phyloP scores from a whole-genome alignment of 2,329 filamentous ascomycete species.

The Aspergillus clavatus region DNA sequence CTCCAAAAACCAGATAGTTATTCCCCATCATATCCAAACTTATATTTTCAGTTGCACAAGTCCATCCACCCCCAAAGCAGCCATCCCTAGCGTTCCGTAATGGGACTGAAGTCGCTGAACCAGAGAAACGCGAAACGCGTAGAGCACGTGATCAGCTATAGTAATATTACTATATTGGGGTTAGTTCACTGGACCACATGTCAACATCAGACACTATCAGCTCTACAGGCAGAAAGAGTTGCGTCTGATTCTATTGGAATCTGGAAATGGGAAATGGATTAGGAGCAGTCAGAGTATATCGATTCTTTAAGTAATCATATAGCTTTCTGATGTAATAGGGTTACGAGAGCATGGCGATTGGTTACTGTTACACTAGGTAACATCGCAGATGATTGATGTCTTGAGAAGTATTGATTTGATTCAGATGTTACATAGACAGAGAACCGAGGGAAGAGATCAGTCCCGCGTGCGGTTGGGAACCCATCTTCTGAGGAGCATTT shows the following conservation, averaged over 20 bases:
- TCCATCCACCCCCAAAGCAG: not conserved
- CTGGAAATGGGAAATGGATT: no score
- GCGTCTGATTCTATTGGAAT: no score
- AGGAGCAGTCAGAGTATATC: no score
- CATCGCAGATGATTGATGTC: no score
- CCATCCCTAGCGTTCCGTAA: not conserved
- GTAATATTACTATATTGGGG: conserved; percentile 25
- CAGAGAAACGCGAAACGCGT: conserved; percentile 28
- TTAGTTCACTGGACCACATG: conserved; percentile 8
- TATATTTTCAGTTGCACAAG: not conserved
- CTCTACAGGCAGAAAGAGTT: no score
- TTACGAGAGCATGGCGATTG: no score
- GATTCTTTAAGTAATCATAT: no score
- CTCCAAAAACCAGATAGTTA: not conserved
- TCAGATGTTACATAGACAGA: not conserved
- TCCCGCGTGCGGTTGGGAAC: conserved; percentile 71
- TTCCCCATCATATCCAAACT: not conserved
- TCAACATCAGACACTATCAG: no score
- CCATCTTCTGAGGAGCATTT: conserved; percentile 79
- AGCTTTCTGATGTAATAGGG: no score
- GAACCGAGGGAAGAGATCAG: conserved; percentile 34
- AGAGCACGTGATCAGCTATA: conserved; percentile 21
- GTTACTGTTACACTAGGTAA: not conserved
- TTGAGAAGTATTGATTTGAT: no score
- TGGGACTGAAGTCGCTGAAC: conserved; percentile 9